Evolutionary conservation across 345 rosid genomes (phyloP), one percentile per base, ranked within the genome.

Genomic region (Populus nigra): DNA sequence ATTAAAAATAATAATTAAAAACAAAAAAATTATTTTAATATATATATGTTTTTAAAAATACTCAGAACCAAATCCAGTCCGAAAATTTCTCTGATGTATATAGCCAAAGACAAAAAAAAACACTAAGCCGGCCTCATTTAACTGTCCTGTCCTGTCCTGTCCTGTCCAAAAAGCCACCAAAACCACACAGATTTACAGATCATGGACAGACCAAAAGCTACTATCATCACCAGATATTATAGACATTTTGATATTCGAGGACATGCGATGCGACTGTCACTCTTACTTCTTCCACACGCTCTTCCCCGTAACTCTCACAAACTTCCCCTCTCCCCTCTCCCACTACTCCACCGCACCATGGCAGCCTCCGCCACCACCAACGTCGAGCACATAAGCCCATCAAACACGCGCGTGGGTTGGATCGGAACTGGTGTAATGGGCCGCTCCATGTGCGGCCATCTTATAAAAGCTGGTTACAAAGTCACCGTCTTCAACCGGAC

Each of bases 401-500:
- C 93, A n/a, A 90, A 79, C 89, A 95, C 94, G 47, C 89, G 91
- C 41, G 71, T 93, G 23, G 99, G 99, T 16, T 95, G 97, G 99
- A 92, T 93, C 62, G 99, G 98, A 57, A 95, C 94, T 47, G 97
- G 98, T 45, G 86, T 95, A 2, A 93, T 95, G 99, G 99, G 97
- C 62, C 75, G 87, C 33, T 89, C 91, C 68, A 92, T 93, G 98
- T 93, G 97, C 76, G 79, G 87, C 65, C 97, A 93, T 85, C 79
- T 95, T 39, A 82, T 95, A 86, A 78, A 76, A 68, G 96, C 98
- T 71, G 99, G 99, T 66, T 95, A 87, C 85, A 65, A 87, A 27
- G 76, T 95, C 82, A 87, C 96, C 65, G 89, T 95, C 84, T 93
- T 91, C 96, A 95, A 88, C 77, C 91, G 99, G 29, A 93, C 99